A percentile compares a stretch with the other conserved stretches of the same genome.
phyloP scores from a whole-genome alignment of 306 rosid species.

The Malus fusca region DNA sequence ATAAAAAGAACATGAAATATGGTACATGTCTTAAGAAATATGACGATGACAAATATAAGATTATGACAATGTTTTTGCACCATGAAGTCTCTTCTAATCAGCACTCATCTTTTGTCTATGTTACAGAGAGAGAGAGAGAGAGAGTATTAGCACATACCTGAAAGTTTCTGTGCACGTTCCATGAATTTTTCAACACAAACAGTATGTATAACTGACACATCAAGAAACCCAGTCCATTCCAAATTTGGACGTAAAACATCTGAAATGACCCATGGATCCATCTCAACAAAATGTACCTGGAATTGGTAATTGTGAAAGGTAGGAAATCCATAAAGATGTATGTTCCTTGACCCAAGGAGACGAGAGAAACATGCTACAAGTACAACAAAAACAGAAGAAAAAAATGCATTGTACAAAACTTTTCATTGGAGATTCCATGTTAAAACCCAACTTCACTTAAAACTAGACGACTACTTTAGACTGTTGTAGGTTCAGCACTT shows the following conservation, averaged over 20 bases:
- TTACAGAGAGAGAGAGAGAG: not conserved
- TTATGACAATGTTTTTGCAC: not conserved
- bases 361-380: not conserved
- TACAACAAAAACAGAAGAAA: not conserved
- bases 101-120: not conserved
- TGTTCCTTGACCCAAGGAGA: not conserved
- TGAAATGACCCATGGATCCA: slow-evolving; percentile 97
- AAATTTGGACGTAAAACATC: slow-evolving; percentile 77
- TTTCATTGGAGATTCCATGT: not conserved
- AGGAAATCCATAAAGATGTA: not conserved
- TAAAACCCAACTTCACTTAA: not conserved
- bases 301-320: slow-evolving; percentile 12
- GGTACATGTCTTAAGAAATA: not conserved
- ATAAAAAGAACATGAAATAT: not conserved
- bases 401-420: not conserved
- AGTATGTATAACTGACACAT: slow-evolving; percentile 69
- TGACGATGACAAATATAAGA: not conserved
- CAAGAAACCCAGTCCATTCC: slow-evolving; percentile 79
- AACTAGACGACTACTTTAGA: not conserved
- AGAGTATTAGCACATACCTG: slow-evolving; percentile 35
- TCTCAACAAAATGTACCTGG: slow-evolving; percentile 93
- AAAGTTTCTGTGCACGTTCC: slow-evolving; percentile 64
- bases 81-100: not conserved
- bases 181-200: slow-evolving; percentile 77
- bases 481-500: not conserved